A percentile compares a stretch with the other conserved stretches of the same genome.
These are phyloP conservation scores for Penicillium concentricum DNA, from an alignment of 2,329 filamentous ascomycete species.

Conservation along the genomic window DNA sequence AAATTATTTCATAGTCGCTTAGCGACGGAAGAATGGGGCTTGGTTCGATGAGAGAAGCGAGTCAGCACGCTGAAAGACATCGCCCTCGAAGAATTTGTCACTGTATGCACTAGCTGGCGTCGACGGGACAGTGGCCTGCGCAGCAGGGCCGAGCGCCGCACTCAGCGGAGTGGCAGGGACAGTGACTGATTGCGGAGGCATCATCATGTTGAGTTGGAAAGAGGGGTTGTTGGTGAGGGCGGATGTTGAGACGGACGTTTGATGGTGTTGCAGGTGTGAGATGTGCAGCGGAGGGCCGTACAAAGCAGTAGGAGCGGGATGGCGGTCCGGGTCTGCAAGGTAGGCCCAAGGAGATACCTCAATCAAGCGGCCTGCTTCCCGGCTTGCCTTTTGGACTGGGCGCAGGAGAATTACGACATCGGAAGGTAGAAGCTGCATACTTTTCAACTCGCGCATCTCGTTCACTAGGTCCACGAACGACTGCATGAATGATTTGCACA, in stretches of 20 bases:
- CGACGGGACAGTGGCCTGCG: slow-evolving; percentile 82
- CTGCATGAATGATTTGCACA: slow-evolving; percentile 63
- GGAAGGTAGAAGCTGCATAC: slow-evolving; percentile 52
- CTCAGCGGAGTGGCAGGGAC: slow-evolving; percentile 85
- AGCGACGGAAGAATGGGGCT: slow-evolving; percentile 42
- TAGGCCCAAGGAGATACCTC: slow-evolving; percentile 63
- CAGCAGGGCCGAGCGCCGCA: slow-evolving; percentile 82
- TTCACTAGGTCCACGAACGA: slow-evolving; percentile 49
- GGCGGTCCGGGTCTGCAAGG: slow-evolving; percentile 45
- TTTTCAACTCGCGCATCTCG: slow-evolving; percentile 47
- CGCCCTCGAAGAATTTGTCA: slow-evolving; percentile 50
- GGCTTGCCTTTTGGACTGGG: slow-evolving; percentile 78
- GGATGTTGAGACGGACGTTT: slow-evolving; percentile 30
- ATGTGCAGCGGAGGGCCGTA: slow-evolving; percentile 39
- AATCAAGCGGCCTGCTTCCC: slow-evolving; percentile 75
- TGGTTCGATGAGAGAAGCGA: slow-evolving; percentile 46
- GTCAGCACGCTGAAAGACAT: slow-evolving; percentile 51
- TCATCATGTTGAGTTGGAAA: slow-evolving; percentile 27
- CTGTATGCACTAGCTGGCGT: slow-evolving; percentile 50
- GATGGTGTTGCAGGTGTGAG: slow-evolving; percentile 31
- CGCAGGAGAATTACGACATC: slow-evolving; percentile 73
- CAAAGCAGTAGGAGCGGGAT: slow-evolving; percentile 27
- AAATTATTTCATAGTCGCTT: slow-evolving; percentile 23
- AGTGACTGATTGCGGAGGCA: slow-evolving; percentile 52
- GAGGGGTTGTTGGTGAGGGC: slow-evolving; percentile 18